Percentiles rank a stretch among this genome's conserved stretches.
Conservation (phyloP, 2,329 filamentous ascomycete genomes). For the Pleochaeta shiraiana region DNA sequence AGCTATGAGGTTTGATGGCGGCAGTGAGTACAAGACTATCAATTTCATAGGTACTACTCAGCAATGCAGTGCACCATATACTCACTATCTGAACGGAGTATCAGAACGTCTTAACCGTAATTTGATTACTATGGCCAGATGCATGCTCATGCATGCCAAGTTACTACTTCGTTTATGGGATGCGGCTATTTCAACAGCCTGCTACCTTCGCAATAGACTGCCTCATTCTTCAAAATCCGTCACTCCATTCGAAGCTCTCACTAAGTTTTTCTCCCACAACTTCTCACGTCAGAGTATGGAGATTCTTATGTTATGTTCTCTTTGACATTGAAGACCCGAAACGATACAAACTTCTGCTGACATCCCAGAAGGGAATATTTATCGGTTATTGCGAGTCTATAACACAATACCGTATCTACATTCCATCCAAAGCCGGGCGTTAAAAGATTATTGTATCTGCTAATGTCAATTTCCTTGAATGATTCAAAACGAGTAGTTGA, state of each 20-base stretch:
- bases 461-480: background rate
- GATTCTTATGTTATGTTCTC: background rate
- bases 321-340: background rate
- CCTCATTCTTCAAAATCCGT: background rate
- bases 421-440: background rate
- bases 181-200: background rate
- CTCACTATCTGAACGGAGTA: constrained; percentile 19
- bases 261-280: background rate
- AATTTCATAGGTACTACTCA: background rate
- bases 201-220: background rate
- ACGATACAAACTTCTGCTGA: background rate
- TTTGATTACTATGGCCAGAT: background rate
- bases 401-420: background rate
- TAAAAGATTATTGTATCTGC: background rate
- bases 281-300: background rate
- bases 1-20: background rate
- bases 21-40: background rate
- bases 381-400: background rate
- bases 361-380: background rate
- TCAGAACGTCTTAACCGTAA: background rate
- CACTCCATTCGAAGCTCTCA: background rate
- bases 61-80: background rate
- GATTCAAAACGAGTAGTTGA: no score
- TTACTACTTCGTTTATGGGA: background rate
- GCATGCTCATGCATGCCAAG: background rate